These are phyloP conservation scores for Auxenochlorella pyrenoidosa DNA, from an alignment of 139 green algal genomes.

Conservation along the genomic window DNA sequence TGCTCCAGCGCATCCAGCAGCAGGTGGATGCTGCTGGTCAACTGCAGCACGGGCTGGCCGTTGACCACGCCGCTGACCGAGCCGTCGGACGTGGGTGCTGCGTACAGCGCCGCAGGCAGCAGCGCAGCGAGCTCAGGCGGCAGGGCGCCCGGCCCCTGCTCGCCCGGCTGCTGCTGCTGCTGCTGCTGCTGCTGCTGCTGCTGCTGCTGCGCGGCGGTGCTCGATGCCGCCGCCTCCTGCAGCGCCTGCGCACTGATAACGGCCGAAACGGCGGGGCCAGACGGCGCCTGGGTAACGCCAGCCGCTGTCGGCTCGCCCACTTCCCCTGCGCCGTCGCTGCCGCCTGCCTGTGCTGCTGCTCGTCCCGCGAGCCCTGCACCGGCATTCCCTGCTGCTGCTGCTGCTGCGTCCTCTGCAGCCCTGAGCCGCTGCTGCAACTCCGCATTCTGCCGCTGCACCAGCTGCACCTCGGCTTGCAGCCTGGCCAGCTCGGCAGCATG, in stretches of 20 bases:
- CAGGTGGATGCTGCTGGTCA: constrained; percentile 17
- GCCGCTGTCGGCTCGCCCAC: neutral
- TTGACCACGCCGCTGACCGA: neutral
- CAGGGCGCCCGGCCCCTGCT: neutral
- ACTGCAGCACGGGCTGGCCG: constrained; percentile 2
- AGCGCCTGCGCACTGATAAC: neutral
- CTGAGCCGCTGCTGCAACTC: constrained; percentile 20
- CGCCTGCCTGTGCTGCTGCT: neutral
- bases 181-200: constrained; percentile 4
- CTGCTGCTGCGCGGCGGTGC: neutral
- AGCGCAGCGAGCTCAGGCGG: constrained; percentile 26
- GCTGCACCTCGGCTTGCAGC: constrained; percentile 19
- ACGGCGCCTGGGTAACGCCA: neutral
- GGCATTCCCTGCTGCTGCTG: neutral
- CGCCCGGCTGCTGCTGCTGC: neutral
- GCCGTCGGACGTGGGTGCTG: neutral
- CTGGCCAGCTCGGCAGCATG: neutral
- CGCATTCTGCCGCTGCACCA: neutral
- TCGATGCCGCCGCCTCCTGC: neutral
- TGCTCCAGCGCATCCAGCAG: constrained; percentile 29
- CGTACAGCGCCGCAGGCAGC: constrained; percentile 25
- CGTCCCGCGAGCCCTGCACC: neutral
- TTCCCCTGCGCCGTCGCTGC: neutral
- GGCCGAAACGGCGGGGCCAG: neutral
- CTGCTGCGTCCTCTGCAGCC: neutral